Evolutionary conservation across 352 stramenopile species (phyloP).

Genomic region (Globisporangium cylindrosporum): DNA sequence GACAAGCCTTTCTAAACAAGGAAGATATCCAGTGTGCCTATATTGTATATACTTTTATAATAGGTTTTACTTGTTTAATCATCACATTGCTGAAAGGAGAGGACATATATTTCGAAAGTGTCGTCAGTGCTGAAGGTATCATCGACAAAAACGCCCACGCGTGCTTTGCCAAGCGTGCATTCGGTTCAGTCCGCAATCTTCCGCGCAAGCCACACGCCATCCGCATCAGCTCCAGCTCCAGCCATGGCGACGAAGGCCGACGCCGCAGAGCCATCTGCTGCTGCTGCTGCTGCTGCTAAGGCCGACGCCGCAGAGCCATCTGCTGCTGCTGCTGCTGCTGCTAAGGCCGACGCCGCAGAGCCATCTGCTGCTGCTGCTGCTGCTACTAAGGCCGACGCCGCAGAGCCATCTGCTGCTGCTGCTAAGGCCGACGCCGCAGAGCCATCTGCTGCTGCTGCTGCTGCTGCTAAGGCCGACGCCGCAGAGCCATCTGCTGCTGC

Average conservation of each 20-base stretch:
- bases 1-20: background rate
- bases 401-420: no score
- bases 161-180: background rate
- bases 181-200: conserved; percentile 1
- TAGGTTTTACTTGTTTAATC: background rate
- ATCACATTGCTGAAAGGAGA: background rate
- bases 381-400: no score
- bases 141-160: background rate
- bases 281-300: no score
- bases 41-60: background rate
- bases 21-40: background rate
- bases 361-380: no score
- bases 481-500: background rate
- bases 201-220: background rate
- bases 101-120: background rate
- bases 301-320: background rate
- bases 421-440: no score
- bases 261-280: no score
- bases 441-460: no score
- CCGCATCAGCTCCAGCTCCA: background rate
- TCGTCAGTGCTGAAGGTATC: conserved; percentile 10
- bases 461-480: background rate
- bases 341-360: no score
- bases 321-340: background rate
- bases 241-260: conserved; percentile 8